A percentile compares a stretch with the other conserved stretches of the same genome.
Evolutionary conservation across 257 asterid genomes (phyloP).

Genomic region (Vinca minor): DNA sequence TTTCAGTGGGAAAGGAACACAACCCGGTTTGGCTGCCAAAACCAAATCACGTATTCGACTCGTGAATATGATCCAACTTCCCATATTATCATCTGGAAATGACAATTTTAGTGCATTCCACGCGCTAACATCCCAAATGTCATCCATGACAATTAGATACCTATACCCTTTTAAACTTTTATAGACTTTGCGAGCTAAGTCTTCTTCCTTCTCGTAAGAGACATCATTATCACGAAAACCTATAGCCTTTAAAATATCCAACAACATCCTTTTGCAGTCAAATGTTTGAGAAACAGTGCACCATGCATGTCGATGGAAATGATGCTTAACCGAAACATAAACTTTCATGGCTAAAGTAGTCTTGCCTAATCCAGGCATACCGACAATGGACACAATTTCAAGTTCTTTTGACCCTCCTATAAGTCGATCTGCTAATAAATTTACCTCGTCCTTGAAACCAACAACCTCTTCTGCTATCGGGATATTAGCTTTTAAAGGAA

Average conservation of each 20-base stretch:
- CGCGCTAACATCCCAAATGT: too few relatives aligned
- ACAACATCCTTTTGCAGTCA: too few relatives aligned
- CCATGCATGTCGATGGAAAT: too few relatives aligned
- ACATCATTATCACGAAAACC: neutral
- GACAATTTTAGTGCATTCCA: too few relatives aligned
- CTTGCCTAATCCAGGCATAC: constrained; percentile 19
- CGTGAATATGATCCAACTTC: constrained; percentile 11
- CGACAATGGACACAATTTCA: neutral
- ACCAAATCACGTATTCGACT: constrained; percentile 1
- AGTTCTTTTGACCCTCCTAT: too few relatives aligned
- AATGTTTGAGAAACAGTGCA: too few relatives aligned
- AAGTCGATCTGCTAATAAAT: neutral
- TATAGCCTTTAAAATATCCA: neutral
- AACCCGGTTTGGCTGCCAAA: neutral
- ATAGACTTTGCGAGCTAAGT: constrained; percentile 3
- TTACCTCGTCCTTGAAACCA: neutral
- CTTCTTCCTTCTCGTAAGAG: neutral
- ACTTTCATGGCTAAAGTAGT: too few relatives aligned
- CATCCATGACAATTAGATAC: constrained; percentile 18
- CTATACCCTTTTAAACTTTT: constrained; percentile 7
- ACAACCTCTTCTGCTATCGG: neutral
- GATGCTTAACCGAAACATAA: neutral
- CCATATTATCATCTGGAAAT: too few relatives aligned
- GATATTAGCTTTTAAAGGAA: too few relatives aligned
- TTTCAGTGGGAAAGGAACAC: neutral